Percentiles rank a stretch among this genome's conserved stretches.
Evolutionary conservation across 75 land plant genomes (phyloP).

Genomic region (Pinus albicaulis): DNA sequence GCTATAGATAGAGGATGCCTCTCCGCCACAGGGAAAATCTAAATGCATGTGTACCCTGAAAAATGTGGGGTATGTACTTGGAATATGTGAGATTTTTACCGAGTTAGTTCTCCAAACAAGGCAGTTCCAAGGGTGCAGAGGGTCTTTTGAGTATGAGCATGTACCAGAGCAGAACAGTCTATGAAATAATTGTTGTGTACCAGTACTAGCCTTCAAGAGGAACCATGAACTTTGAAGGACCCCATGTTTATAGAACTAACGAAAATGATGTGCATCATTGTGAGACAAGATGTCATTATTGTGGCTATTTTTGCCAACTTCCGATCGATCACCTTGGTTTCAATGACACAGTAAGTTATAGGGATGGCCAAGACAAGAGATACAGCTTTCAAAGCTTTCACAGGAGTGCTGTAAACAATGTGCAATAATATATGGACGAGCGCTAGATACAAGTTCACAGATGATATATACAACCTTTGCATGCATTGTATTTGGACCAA

Average conservation of each 20-base stretch:
- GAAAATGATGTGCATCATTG: neutral
- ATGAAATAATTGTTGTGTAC: conserved; percentile 20
- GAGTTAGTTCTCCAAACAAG: conserved; percentile 16
- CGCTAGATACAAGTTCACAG: too few species aligned
- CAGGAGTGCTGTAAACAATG: too few species aligned
- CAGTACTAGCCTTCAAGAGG: conserved; percentile 12
- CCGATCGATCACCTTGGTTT: neutral
- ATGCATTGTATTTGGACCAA: too few species aligned
- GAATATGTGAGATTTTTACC: conserved; percentile 18
- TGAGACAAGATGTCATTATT: neutral
- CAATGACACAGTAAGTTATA: too few species aligned
- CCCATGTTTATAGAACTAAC: neutral
- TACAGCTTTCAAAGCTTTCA: too few species aligned
- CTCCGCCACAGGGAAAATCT: too few species aligned
- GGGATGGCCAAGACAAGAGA: too few species aligned
- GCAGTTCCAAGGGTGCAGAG: conserved; percentile 13
- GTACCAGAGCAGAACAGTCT: conserved; percentile 20
- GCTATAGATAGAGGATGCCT: too few species aligned
- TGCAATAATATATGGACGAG: too few species aligned
- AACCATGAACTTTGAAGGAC: neutral
- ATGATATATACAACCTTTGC: too few species aligned
- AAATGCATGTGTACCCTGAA: neutral
- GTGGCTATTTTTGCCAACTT: neutral
- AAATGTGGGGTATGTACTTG: conserved; percentile 10
- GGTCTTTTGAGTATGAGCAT: conserved; percentile 25